These are phyloP conservation scores for Wallacemonas sp. DNA, from an alignment of 208 protist genomes.

Conservation along the genomic window DNA sequence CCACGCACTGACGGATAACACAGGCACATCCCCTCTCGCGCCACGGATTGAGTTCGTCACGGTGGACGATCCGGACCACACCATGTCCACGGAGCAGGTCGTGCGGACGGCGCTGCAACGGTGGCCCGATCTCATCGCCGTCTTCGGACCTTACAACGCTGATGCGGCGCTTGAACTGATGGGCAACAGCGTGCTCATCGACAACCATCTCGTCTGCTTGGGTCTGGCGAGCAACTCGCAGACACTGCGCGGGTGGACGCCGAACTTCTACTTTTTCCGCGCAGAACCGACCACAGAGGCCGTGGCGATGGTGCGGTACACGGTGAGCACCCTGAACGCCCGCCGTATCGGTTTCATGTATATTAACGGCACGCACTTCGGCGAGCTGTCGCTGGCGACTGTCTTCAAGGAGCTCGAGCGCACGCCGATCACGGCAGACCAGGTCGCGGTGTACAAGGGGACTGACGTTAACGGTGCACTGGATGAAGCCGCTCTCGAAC, in stretches of 20 bases:
- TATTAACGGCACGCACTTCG: slow-evolving; percentile 8
- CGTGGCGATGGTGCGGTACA: slow-evolving; percentile 14
- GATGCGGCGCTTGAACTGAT: not conserved
- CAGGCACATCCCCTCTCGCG: not conserved
- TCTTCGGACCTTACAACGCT: slow-evolving; percentile 15
- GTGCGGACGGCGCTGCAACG: slow-evolving; percentile 7
- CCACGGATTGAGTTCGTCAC: not conserved
- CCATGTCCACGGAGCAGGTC: not conserved
- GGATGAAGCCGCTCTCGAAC: slow-evolving; percentile 1
- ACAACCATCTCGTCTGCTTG: slow-evolving; percentile 14
- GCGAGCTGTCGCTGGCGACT: slow-evolving; percentile 3
- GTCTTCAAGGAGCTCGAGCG: slow-evolving; percentile 7
- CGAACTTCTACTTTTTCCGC: slow-evolving; percentile 31
- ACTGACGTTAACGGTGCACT: slow-evolving; percentile 10
- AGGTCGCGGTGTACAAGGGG: not conserved
- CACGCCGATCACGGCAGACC: slow-evolving; percentile 20
- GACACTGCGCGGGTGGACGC: slow-evolving; percentile 19
- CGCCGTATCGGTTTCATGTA: slow-evolving; percentile 19
- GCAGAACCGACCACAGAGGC: slow-evolving; percentile 9
- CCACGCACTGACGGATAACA: slow-evolving; percentile 3
- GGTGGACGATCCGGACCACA: not conserved
- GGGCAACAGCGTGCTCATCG: not conserved
- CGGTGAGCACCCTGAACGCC: slow-evolving; percentile 1
- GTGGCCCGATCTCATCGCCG: slow-evolving; percentile 8
- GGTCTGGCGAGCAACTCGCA: slow-evolving; percentile 17